These are phyloP conservation scores for Selaginella moellendorffii DNA, from an alignment of 75 land plant genomes.

Conservation along the genomic window DNA sequence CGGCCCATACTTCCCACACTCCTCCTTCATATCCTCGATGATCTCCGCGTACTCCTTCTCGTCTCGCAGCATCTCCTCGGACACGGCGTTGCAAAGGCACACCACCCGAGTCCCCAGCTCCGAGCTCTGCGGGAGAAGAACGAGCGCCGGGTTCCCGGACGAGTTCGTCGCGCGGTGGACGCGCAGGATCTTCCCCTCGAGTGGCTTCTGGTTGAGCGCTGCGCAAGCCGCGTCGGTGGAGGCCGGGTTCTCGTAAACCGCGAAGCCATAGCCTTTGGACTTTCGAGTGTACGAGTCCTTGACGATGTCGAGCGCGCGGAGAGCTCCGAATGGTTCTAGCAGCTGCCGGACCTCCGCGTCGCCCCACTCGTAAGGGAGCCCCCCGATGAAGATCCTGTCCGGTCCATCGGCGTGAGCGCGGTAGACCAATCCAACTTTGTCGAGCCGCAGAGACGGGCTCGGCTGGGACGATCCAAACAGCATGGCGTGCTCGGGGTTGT, in stretches of 20 bases:
- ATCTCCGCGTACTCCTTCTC: conserved; percentile 66
- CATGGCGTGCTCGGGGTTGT: not conserved
- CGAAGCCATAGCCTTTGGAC: not conserved
- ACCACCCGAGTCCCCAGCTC: not conserved
- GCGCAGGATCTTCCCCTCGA: not conserved
- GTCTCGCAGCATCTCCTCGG: conserved; percentile 41
- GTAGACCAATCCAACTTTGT: not conserved
- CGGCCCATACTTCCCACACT: conserved; percentile 50
- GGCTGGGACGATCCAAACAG: not conserved
- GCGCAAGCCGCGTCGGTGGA: not conserved
- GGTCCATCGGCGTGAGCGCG: not conserved
- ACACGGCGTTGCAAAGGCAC: conserved; percentile 28
- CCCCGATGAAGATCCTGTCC: not conserved
- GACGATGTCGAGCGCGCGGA: not conserved
- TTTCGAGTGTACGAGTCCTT: not conserved
- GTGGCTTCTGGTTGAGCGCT: not conserved
- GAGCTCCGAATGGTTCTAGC: not conserved
- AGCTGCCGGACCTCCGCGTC: not conserved
- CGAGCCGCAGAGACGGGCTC: not conserved
- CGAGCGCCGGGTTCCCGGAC: not conserved
- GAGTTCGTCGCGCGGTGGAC: not conserved
- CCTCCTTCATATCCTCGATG: conserved; percentile 68
- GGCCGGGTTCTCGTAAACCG: not conserved
- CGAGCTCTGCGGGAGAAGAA: not conserved
- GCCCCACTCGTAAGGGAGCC: not conserved